Base-by-base conservation (phyloP, 177 flowering plant species). In the Telopea speciosissima region DNA sequence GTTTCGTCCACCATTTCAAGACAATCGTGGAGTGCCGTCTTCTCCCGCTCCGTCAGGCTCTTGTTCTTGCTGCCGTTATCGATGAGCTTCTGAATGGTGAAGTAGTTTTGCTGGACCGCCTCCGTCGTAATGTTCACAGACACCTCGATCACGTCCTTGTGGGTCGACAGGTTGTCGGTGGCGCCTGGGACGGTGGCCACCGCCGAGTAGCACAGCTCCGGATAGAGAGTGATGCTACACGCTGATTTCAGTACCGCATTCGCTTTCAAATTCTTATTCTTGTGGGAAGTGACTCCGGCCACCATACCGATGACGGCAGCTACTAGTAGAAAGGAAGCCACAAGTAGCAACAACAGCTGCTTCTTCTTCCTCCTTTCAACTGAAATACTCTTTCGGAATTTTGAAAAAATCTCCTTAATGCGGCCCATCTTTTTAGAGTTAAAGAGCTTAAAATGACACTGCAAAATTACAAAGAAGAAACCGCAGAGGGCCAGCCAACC, bases 21-120 rank as follows among this genome's bases (percentile, higher is more conserved):
- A 69, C 99, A 95, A 64, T 95, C 99, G 21, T 84, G 86, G 67
- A 92, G 83, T 11, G 97, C 97, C 0, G 66, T 45, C 63, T 81
- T 86, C 73, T 89, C 92, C 0, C 97, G 75, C 19, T 36, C 52
- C 0, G 89, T 85, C 9, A 92, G 70, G 8, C 60, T 44, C 40
- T 79, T 76, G 0, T 36, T 36, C 40, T 36, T 36, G 7, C 40
- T 36, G 1, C 44, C 22, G 1, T 16, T 58, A 2, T 17, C 63
- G 5, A 64, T 16, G 22, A 85, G 59, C 79, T 87, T 85, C 79
- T 85, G 10, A 0, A 93, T 71, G 8, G 69, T 68, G 78, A 75
- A 79, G 81, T 71, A 87, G 69, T 86, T 87, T 52, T 75, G 80
- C 36, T 82, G 70, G 3, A 85, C 90, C 1, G 86, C 82, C 0